These are phyloP conservation scores for Solanum etuberosum DNA, from an alignment of 257 asterid genomes.

Conservation along the genomic window DNA sequence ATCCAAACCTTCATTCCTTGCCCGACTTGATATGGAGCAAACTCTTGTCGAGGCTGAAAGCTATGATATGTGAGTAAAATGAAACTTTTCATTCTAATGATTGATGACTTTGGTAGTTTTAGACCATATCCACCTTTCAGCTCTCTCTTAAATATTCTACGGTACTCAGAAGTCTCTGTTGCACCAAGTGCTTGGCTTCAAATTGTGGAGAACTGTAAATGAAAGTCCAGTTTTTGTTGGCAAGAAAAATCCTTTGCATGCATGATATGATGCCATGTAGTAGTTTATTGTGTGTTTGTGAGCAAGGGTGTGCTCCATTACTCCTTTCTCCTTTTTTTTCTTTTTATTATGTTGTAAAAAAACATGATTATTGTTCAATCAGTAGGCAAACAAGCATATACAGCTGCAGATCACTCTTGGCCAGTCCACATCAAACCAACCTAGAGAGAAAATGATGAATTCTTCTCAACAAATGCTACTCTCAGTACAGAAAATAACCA, in stretches of 20 bases:
- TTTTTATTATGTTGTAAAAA: not conserved
- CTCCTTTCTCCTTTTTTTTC: not conserved
- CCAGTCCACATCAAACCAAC: not conserved
- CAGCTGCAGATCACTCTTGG: not conserved
- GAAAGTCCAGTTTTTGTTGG: not conserved
- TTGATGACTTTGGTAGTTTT: not conserved
- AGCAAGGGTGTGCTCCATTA: not conserved
- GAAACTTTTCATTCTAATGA: not conserved
- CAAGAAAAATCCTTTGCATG: not conserved
- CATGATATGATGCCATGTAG: not conserved
- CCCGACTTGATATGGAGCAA: constrained; percentile 89
- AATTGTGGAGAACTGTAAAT: not conserved
- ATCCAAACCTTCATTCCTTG: constrained; percentile 75
- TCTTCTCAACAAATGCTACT: not conserved
- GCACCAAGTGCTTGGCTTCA: not conserved
- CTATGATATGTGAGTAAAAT: constrained; percentile 64
- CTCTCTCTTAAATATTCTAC: not conserved
- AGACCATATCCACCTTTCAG: not conserved
- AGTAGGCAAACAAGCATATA: not conserved
- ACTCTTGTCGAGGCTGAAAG: constrained; percentile 92
- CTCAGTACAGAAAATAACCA: not conserved
- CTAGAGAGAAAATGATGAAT: not conserved
- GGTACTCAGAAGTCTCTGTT: not conserved
- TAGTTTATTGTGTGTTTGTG: not conserved
- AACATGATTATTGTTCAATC: not conserved